Percentiles rank a stretch among this genome's conserved stretches.
Evolutionary conservation across 225 moss, liverwort and hornwort genomes (phyloP).

Genomic region (Anthoceros angustus): DNA sequence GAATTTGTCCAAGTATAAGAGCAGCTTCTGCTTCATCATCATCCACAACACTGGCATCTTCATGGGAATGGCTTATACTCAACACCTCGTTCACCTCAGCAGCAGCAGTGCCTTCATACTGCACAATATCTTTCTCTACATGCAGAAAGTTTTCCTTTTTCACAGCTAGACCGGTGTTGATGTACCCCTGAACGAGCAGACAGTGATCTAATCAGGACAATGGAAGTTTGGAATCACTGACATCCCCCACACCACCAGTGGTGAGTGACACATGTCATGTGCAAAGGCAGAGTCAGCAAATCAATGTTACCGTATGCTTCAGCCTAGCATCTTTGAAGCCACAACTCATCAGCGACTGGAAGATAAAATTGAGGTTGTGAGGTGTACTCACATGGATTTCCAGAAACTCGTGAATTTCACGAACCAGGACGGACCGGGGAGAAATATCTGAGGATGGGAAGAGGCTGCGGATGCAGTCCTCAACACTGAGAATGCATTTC

Average conservation of each 20-base stretch:
- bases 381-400: slow-evolving; percentile 37
- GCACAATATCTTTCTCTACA: slow-evolving; percentile 13
- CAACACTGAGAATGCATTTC: slow-evolving; percentile 36
- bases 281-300: not conserved
- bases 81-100: slow-evolving; percentile 26
- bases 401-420: slow-evolving; percentile 41
- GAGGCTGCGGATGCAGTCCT: slow-evolving; percentile 30
- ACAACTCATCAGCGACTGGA: not conserved
- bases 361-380: not conserved
- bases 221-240: not conserved
- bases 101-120: slow-evolving; percentile 11
- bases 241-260: not conserved
- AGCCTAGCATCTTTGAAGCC: not conserved
- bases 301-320: not conserved
- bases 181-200: slow-evolving; percentile 20
- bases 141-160: slow-evolving; percentile 22
- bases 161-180: slow-evolving; percentile 39
- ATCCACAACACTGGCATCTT: not conserved
- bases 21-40: slow-evolving; percentile 2
- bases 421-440: slow-evolving; percentile 36
- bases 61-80: not conserved
- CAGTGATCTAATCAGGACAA: not conserved
- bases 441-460: slow-evolving; percentile 17
- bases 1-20: not conserved
- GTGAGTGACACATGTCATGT: too few species aligned